These are phyloP conservation scores for Coemansia sp. DNA, from an alignment of 192 early-diverging fungal species.

Conservation along the genomic window DNA sequence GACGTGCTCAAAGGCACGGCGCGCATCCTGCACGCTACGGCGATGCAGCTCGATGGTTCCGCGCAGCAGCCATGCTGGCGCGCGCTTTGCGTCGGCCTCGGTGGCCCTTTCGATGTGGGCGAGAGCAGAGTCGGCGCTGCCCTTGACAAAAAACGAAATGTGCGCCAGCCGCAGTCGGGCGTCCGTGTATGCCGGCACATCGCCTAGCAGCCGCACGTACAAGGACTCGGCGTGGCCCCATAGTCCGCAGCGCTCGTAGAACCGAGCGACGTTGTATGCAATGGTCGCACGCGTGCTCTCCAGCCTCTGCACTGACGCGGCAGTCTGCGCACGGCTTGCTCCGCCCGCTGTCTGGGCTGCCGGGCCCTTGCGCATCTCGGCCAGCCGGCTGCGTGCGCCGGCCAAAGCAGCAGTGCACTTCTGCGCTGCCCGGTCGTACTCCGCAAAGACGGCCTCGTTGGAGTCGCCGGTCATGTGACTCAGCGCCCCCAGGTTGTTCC, in stretches of 20 bases:
- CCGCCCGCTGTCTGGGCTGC: too few species aligned
- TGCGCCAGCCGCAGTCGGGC: conserved; percentile 75
- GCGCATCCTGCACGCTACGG: conserved; percentile 62
- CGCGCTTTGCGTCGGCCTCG: conserved; percentile 60
- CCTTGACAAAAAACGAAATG: conserved; percentile 55
- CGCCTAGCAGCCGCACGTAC: conserved; percentile 60
- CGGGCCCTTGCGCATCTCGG: conserved; percentile 1
- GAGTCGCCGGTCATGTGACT: conserved; percentile 59
- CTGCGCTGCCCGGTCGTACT: conserved; percentile 14
- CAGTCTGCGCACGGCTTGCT: too few species aligned
- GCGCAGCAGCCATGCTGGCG: conserved; percentile 67
- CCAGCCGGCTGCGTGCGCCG: conserved; percentile 2
- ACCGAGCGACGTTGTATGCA: conserved; percentile 71
- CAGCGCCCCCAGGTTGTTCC: conserved; percentile 85
- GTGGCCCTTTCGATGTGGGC: conserved; percentile 62
- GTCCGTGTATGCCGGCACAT: conserved; percentile 74
- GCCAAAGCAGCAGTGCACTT: conserved; percentile 8
- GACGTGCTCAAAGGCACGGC: conserved; percentile 74
- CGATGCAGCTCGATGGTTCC: conserved; percentile 64
- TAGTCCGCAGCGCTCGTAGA: conserved; percentile 62
- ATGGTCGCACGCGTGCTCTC: conserved; percentile 54
- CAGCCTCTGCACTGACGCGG: conserved; percentile 26
- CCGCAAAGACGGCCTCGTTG: conserved; percentile 4
- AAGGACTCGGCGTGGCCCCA: conserved; percentile 60
- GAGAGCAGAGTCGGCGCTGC: conserved; percentile 58